Evolutionary conservation across 106 monocot species (phyloP).

Genomic region (Dendrobium huoshanense): DNA sequence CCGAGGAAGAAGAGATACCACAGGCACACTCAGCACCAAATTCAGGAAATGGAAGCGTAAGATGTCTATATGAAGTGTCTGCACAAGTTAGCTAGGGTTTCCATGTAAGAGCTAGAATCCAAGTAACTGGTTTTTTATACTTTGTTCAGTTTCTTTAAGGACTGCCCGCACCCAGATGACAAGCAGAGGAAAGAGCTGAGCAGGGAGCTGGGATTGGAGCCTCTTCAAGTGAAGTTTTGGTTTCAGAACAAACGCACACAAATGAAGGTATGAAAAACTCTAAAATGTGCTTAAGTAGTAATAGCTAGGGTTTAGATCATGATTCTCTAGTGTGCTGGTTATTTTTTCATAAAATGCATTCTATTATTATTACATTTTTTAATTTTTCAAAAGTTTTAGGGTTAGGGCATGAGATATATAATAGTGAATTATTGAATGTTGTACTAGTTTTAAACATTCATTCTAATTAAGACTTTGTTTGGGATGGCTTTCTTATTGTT

Average conservation of each 20-base stretch:
- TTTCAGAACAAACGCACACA: constrained; percentile 99
- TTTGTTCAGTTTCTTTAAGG: constrained; percentile 79
- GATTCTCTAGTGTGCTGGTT: neutral
- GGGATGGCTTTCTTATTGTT: no score
- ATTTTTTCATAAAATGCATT: neutral
- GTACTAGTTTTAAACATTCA: no score
- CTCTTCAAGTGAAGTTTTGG: constrained; percentile 97
- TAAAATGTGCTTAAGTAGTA: neutral
- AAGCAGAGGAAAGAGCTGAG: constrained; percentile 96
- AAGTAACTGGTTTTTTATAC: neutral
- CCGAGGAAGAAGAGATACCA: constrained; percentile 87
- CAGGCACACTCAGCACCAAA: constrained; percentile 95
- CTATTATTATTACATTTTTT: no score
- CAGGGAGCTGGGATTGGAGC: constrained; percentile 70
- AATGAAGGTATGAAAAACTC: constrained; percentile 62
- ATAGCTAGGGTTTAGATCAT: neutral
- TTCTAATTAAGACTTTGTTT: no score
- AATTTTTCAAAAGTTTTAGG: no score
- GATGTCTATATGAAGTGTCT: neutral
- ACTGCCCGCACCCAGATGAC: constrained; percentile 97
- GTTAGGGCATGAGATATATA: no score
- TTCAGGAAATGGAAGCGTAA: constrained; percentile 98
- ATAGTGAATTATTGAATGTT: no score
- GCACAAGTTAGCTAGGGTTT: neutral
- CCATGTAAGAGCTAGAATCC: neutral